These are phyloP conservation scores for Penicillium antarcticum DNA, from an alignment of 495 filamentous ascomycete species.

Conservation along the genomic window DNA sequence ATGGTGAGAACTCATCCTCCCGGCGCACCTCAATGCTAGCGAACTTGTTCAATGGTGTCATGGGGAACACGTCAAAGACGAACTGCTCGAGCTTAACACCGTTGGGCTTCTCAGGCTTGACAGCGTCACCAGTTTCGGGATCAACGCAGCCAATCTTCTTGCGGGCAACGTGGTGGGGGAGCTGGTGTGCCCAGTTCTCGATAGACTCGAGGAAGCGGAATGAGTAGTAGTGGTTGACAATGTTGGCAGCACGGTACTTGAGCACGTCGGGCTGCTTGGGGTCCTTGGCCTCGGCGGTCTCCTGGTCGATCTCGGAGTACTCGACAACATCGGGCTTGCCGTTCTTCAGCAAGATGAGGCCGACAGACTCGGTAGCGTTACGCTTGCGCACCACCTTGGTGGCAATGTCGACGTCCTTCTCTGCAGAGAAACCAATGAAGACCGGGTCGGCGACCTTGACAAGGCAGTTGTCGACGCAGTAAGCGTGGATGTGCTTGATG, in stretches of 20 bases:
- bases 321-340: constrained; percentile 97
- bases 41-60: constrained; percentile 82
- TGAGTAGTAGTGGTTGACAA: constrained; percentile 99
- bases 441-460: constrained; percentile 94
- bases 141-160: constrained; percentile 97
- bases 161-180: constrained; percentile 92
- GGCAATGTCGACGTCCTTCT: constrained; percentile 88
- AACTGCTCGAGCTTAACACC: constrained; percentile 99
- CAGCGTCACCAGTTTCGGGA: constrained; percentile 65
- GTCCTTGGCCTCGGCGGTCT: constrained; percentile 84
- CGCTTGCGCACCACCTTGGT: constrained; percentile 99
- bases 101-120: constrained; percentile 92
- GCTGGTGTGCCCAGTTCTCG: constrained; percentile 74
- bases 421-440: constrained; percentile 91
- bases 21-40: constrained; percentile 93
- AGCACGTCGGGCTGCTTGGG: constrained; percentile 76
- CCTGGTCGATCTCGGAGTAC: constrained; percentile 94
- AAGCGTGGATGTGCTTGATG: constrained; percentile 94
- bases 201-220: constrained; percentile 90
- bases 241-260: constrained; percentile 97
- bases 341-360: constrained; percentile 90
- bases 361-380: constrained; percentile 93
- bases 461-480: constrained; percentile 99
- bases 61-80: constrained; percentile 97
- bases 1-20: constrained; percentile 96